Conservation (phyloP, 140 eudicot species). For the Erigeron philadelphicus region DNA sequence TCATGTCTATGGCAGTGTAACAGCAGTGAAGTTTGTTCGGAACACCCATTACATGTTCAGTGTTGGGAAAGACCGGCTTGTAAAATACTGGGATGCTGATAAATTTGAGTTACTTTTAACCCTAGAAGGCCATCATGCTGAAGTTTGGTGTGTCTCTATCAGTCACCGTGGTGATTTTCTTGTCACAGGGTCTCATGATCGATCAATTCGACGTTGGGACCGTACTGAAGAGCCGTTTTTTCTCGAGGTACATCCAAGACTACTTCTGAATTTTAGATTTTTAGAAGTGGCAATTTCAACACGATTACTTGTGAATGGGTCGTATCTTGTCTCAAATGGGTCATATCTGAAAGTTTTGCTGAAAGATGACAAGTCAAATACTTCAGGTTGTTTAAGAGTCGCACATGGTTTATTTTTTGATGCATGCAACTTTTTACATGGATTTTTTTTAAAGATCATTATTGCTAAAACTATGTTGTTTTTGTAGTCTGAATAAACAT, state of each 20-base stretch:
- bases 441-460: neutral
- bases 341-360: neutral
- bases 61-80: conserved; percentile 87
- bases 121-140: conserved; percentile 94
- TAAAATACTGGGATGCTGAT: conserved; percentile 98
- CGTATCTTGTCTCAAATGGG: neutral
- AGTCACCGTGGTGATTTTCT: conserved; percentile 95
- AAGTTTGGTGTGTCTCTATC: conserved; percentile 76
- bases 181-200: conserved; percentile 89
- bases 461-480: neutral
- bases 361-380: neutral
- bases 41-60: conserved; percentile 88
- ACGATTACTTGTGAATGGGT: conserved; percentile 1
- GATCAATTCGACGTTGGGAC: conserved; percentile 94
- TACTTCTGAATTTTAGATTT: neutral
- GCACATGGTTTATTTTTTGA: neutral
- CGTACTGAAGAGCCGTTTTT: conserved; percentile 92
- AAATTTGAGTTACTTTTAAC: conserved; percentile 94
- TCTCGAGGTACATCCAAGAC: conserved; percentile 56
- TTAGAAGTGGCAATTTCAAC: neutral
- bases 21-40: conserved; percentile 78
- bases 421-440: neutral
- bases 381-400: neutral
- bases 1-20: conserved; percentile 53
- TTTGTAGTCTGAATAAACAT: neutral